Evolutionary conservation across 805 yeast species (phyloP).

Genomic region (Saturnispora saitoi): DNA sequence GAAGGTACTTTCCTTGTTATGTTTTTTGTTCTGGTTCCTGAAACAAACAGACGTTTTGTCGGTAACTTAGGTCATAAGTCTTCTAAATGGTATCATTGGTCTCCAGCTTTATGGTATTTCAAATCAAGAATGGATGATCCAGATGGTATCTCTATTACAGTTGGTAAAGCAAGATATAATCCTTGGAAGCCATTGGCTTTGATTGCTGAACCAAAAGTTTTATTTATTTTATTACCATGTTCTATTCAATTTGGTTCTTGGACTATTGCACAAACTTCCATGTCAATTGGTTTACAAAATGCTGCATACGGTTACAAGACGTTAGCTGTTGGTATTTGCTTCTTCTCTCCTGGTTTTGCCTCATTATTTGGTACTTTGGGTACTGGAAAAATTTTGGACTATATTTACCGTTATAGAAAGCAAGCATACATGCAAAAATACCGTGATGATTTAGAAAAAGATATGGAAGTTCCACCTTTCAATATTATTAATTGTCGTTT

Average conservation of each 20-base stretch:
- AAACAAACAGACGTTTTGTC: slow-evolving; percentile 61
- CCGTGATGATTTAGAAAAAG: slow-evolving; percentile 6
- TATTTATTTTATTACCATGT: slow-evolving; percentile 41
- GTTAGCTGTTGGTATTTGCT: slow-evolving; percentile 58
- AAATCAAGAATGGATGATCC: slow-evolving; percentile 20
- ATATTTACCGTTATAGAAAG: slow-evolving; percentile 35
- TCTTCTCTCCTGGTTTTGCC: slow-evolving; percentile 66
- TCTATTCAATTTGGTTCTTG: slow-evolving; percentile 62
- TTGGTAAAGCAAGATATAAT: slow-evolving; percentile 17
- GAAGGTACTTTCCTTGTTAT: slow-evolving; percentile 37
- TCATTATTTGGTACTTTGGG: slow-evolving; percentile 51
- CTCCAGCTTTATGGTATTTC: slow-evolving; percentile 35
- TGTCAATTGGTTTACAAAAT: slow-evolving; percentile 45
- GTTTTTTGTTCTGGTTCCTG: slow-evolving; percentile 49
- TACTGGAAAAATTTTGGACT: slow-evolving; percentile 51
- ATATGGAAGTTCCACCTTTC: slow-evolving; percentile 31
- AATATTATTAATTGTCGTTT: slow-evolving; percentile 50
- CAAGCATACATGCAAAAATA: slow-evolving; percentile 25
- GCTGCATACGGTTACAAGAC: slow-evolving; percentile 42
- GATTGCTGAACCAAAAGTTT: slow-evolving; percentile 26
- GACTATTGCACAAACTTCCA: slow-evolving; percentile 60
- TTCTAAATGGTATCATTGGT: slow-evolving; percentile 28
- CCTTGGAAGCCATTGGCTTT: slow-evolving; percentile 21
- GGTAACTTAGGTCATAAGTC: slow-evolving; percentile 71
- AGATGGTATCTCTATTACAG: not conserved